A percentile compares a stretch with the other conserved stretches of the same genome.
These are phyloP conservation scores for Colletotrichum tanaceti DNA, from an alignment of 2,329 filamentous ascomycete genomes.

Conservation along the genomic window DNA sequence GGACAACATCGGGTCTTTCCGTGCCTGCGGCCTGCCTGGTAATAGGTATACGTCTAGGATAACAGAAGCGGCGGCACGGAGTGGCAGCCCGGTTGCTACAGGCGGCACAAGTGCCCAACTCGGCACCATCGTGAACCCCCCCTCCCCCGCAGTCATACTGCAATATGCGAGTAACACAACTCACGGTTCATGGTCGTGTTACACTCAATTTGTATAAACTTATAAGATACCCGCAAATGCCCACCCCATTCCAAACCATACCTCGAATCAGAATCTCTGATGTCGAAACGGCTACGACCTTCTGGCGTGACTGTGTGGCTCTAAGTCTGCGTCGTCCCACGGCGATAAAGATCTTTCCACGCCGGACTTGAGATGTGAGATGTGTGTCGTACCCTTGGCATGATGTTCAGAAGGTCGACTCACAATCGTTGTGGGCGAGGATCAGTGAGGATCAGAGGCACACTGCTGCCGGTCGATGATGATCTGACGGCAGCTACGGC, in stretches of 20 bases:
- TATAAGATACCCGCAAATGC: conserved; percentile 23
- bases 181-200: not conserved
- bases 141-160: not conserved
- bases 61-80: not conserved
- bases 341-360: too few species aligned
- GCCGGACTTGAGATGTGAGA: not conserved
- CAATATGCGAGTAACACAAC: not conserved
- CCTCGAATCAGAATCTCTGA: not conserved
- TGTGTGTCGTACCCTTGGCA: not conserved
- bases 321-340: too few species aligned
- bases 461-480: not conserved
- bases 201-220: not conserved
- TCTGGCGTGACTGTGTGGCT: too few species aligned
- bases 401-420: too few species aligned
- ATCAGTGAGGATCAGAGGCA: not conserved
- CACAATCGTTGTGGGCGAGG: too few species aligned
- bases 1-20: not conserved
- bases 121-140: not conserved
- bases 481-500: not conserved
- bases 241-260: not conserved
- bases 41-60: not conserved
- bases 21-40: too few species aligned
- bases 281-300: not conserved
- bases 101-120: not conserved
- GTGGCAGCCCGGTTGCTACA: not conserved